phyloP scores from a whole-genome alignment of 2,329 filamentous ascomycete genomes.

The Alternaria infectoria region DNA sequence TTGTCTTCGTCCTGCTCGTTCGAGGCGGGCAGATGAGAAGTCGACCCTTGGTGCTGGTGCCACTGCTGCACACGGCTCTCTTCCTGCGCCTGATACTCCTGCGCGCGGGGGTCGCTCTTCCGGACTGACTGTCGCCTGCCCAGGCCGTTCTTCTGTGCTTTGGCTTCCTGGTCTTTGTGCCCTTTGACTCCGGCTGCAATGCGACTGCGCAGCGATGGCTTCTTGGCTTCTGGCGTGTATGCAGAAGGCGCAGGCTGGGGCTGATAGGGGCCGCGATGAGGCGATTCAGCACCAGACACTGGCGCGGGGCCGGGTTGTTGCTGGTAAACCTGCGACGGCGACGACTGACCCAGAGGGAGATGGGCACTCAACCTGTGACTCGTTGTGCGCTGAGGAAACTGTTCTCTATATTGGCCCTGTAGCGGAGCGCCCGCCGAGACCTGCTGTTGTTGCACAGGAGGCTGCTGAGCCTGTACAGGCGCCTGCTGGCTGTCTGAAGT shows the following conservation, averaged over 20 bases:
- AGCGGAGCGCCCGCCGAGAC: slow-evolving; percentile 12
- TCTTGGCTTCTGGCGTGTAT: slow-evolving; percentile 34
- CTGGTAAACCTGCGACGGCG: slow-evolving; percentile 31
- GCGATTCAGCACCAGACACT: slow-evolving; percentile 32
- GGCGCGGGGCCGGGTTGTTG: slow-evolving; percentile 30
- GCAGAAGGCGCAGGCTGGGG: slow-evolving; percentile 17
- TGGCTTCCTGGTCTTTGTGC: slow-evolving; percentile 44
- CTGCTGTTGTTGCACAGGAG: slow-evolving; percentile 18
- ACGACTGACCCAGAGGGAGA: slow-evolving; percentile 31
- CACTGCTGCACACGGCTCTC: slow-evolving; percentile 36
- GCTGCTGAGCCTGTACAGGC: slow-evolving; percentile 24
- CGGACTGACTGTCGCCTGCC: slow-evolving; percentile 44
- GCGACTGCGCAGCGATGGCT: slow-evolving; percentile 44
- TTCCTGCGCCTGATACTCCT: slow-evolving; percentile 36
- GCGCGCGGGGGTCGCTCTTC: slow-evolving; percentile 40
- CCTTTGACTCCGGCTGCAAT: slow-evolving; percentile 36
- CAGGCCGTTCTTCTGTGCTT: slow-evolving; percentile 39
- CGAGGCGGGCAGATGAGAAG: slow-evolving; percentile 42
- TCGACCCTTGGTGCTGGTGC: slow-evolving; percentile 38
- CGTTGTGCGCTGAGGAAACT: slow-evolving; percentile 35
- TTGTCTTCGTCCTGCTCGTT: slow-evolving; percentile 48
- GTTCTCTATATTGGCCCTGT: slow-evolving; percentile 28
- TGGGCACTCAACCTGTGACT: slow-evolving; percentile 43
- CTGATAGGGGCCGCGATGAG: slow-evolving; percentile 34
- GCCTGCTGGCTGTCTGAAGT: slow-evolving; percentile 30